Evolutionary conservation across 345 rosid genomes (phyloP), one percentile per base, ranked within the genome.

Genomic region (Bruguiera sexangula): DNA sequence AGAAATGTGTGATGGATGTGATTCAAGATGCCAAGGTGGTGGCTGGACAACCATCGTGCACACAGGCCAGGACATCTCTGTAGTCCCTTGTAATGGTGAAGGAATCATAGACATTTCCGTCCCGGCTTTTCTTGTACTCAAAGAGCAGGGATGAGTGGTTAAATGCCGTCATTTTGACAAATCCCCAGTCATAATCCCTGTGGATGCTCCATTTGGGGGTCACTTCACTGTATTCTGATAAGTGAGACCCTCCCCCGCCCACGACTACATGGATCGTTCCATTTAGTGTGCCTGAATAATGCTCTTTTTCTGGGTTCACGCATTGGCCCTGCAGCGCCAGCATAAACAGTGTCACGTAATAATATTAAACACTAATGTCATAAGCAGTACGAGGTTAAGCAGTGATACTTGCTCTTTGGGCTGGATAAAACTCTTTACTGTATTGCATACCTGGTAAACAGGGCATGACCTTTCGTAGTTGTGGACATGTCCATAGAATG

Each of bases 251-350:
- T 66, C 77, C 97, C 50, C 97, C 97, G 2, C 96, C 98, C n/a
- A 67, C 96, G 1, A 94, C 98, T 8, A 91, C 88, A 56, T 89
- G 96, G 75, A 91, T 94, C 29, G 97, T 89, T 69, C 96, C 97
- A 7, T 75, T 75, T 71, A 88, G 64, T 0, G 83, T 69, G 74
- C 97, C 98, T 3, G 89, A 82, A 76, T 87, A 91, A 67, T 85
- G 85, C 46, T 69, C 46, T 67, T 75, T 88, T 36, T 83, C 96
- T 39, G 52, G 18, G 66, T 63, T 83, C 79, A 87, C 85, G 43
- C 97, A 91, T 63, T 70, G 87, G 60, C 85, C 89, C 98, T 94
- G 82, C 81, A 80, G 60, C 62, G 73, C 58, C 31, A 61, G 9
- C 64, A 56, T 39, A 72, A 61, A 74, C 26, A 63, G 60, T n/a